Conservation (phyloP, 768 basidiomycete genomes). For the Lentinula raphanica region DNA sequence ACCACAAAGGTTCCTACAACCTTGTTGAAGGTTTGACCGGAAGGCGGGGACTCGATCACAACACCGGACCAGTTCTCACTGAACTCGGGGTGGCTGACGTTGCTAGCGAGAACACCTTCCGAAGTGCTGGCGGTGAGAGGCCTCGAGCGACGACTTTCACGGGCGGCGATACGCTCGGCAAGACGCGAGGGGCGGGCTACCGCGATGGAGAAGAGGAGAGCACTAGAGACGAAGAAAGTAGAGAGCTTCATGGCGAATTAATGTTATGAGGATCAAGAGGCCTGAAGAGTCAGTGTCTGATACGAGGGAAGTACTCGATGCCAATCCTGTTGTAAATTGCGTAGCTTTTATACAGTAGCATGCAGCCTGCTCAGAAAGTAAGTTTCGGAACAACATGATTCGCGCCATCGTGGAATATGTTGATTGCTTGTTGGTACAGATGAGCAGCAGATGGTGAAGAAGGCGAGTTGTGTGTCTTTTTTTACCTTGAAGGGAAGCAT, state of each 20-base stretch:
- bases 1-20: conserved; percentile 7
- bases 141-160: conserved; percentile 3
- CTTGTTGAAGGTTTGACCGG: conserved; percentile 5
- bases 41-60: conserved; percentile 1
- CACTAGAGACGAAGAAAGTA: conserved; percentile 5
- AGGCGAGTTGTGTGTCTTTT: neutral
- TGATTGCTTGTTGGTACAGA: neutral
- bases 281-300: neutral
- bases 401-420: neutral
- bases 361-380: neutral
- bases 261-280: neutral
- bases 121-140: neutral
- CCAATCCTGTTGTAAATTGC: neutral
- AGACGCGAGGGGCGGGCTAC: conserved; percentile 5
- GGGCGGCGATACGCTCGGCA: conserved; percentile 6
- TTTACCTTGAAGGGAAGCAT: neutral
- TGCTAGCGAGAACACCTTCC: neutral
- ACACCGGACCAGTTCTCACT: conserved; percentile 6
- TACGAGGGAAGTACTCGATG: neutral
- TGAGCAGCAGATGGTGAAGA: neutral
- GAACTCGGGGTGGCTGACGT: conserved; percentile 5
- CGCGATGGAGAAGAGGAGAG: conserved; percentile 2
- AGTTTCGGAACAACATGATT: neutral
- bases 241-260: conserved; percentile 5
- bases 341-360: neutral